Evolutionary conservation across 352 stramenopile genomes (phyloP).

Genomic region (Achlya hypogyna): DNA sequence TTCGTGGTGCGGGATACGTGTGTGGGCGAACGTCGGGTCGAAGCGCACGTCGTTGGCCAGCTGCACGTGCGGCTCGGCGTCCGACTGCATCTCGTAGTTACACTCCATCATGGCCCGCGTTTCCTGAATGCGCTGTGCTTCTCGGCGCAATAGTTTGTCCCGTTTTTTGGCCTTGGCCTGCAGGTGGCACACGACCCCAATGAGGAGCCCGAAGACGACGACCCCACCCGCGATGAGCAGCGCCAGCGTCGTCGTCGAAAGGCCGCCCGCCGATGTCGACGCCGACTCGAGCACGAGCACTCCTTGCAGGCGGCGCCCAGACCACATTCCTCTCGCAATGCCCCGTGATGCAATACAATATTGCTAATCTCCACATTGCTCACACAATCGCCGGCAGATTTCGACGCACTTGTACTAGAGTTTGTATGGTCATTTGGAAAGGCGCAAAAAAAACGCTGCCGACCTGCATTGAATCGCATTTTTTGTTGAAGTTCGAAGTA

Average conservation of each 20-base stretch:
- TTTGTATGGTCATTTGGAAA: not conserved
- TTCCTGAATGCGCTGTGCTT: conserved; percentile 6
- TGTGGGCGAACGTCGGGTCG: conserved; percentile 10
- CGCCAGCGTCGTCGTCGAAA: not conserved
- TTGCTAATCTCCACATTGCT: not conserved
- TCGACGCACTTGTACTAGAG: too few relatives aligned
- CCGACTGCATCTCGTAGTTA: conserved; percentile 1
- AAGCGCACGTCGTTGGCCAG: conserved; percentile 14
- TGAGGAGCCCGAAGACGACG: not conserved
- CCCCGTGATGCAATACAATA: too few relatives aligned
- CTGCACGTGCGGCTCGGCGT: not conserved
- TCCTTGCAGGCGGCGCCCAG: too few relatives aligned
- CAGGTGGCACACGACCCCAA: not conserved
- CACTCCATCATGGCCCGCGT: conserved; percentile 8
- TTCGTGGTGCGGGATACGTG: conserved; percentile 12
- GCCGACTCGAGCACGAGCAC: not conserved
- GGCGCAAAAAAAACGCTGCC: not conserved
- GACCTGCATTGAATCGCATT: not conserved
- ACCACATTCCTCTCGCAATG: not conserved
- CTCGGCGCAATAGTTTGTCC: not conserved
- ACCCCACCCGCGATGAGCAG: not conserved
- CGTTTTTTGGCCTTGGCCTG: not conserved
- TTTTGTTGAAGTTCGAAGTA: not conserved
- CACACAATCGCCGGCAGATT: not conserved
- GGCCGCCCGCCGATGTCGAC: too few relatives aligned